Evolutionary conservation across 345 rosid species (phyloP), one percentile per base, ranked within the genome.

Genomic region (Gossypium stocksii): DNA sequence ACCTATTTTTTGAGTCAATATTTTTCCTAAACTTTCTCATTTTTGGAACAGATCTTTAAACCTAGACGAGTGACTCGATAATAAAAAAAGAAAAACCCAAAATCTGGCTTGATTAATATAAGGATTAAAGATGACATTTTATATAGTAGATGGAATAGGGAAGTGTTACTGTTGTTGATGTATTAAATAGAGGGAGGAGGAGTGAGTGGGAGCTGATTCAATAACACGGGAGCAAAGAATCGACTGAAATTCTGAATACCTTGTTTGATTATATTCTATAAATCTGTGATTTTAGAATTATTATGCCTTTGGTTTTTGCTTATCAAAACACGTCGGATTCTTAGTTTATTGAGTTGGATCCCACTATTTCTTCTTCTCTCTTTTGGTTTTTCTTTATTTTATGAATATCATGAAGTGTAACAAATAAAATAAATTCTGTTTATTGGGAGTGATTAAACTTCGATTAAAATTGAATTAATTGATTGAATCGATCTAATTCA

Each of bases 191-290:
- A 34, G 38, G 38, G 38, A 34, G 34, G 38, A 34, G 41, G 41
- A 34, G 41, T 34, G 72, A 76, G 79, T 79, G 83, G 83, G 56
- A 23, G 83, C 69, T 82, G 80, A 76, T 80, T 76, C 56, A 49
- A 74, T 23, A 54, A 66, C 72, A 65, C 71, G 73, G 34, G 66
- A 11, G 78, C 10, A 13, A 46, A 29, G 45, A 11, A 69, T 46
- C 64, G 10, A 29, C 3, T 61, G 6, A 23, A 59, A 25, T 61
- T 61, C 9, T 13, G 16, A 7, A 29, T 29, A 13, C 3, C 10
- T 10, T n/a, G 14, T 67, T 9, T 10, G 12, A 10, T 9, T 8
- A 9, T 45, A 45, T 45, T 45, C 13, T 45, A 2, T 45, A 8
- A 8, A 8, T 45, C 48, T 7, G 38, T 4, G 38, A 34, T 34